phyloP scores from a whole-genome alignment of 768 basidiomycete genomes.

The Pleurotus sapidus region DNA sequence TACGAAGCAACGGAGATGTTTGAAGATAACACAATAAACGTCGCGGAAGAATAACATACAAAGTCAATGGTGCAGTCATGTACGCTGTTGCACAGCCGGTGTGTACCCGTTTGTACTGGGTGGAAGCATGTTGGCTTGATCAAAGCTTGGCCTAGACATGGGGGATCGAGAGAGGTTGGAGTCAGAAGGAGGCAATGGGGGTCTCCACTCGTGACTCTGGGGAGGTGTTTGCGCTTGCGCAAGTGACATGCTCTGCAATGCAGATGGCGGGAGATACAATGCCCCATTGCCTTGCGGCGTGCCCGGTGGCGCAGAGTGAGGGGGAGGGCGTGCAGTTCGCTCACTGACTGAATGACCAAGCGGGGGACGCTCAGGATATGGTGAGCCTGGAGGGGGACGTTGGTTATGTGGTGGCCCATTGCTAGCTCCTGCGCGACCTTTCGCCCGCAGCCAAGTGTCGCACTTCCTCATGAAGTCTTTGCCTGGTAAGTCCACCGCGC shows the following conservation, averaged over 20 bases:
- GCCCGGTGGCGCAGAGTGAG: slow-evolving; percentile 22
- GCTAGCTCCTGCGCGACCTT: slow-evolving; percentile 54
- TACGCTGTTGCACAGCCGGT: slow-evolving; percentile 48
- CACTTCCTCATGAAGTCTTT: slow-evolving; percentile 97
- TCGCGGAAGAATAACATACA: slow-evolving; percentile 11
- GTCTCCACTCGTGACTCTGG: slow-evolving; percentile 42
- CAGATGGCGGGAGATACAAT: slow-evolving; percentile 11
- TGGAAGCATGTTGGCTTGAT: slow-evolving; percentile 34
- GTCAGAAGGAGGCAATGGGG: slow-evolving; percentile 36
- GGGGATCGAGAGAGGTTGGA: slow-evolving; percentile 37
- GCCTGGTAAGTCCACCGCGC: slow-evolving; percentile 82
- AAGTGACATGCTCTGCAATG: slow-evolving; percentile 15
- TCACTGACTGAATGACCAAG: slow-evolving; percentile 37
- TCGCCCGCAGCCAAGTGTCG: slow-evolving; percentile 82
- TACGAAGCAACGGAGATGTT: slow-evolving; percentile 21
- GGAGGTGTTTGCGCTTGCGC: slow-evolving; percentile 11
- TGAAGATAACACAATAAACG: slow-evolving; percentile 23
- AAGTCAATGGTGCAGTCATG: slow-evolving; percentile 33
- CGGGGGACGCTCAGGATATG: slow-evolving; percentile 45
- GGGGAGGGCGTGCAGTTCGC: slow-evolving; percentile 36
- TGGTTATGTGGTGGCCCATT: slow-evolving; percentile 31
- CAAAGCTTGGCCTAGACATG: slow-evolving; percentile 45
- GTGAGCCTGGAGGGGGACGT: slow-evolving; percentile 34
- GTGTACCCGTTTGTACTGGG: slow-evolving; percentile 48
- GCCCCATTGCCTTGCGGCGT: slow-evolving; percentile 22